Percentiles rank a stretch among this genome's conserved stretches.
These are phyloP conservation scores for Magnaporthiopsis rhizophila DNA, from an alignment of 2,329 filamentous ascomycete species.

Conservation along the genomic window DNA sequence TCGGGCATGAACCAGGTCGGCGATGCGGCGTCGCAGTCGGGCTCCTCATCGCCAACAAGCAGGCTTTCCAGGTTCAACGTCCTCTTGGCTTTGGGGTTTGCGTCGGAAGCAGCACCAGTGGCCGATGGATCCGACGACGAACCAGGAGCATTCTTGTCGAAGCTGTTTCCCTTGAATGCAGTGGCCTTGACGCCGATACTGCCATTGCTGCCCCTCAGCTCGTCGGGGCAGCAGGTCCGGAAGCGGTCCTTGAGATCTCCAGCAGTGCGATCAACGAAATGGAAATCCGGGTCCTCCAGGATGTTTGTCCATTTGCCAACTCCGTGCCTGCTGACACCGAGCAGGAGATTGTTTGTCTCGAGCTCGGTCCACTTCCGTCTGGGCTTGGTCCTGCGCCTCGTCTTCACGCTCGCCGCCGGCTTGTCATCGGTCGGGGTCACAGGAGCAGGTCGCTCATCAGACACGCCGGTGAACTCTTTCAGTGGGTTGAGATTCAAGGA, in stretches of 20 bases:
- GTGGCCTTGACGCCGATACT: slow-evolving; percentile 14
- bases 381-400: slow-evolving; percentile 47
- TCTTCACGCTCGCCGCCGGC: slow-evolving; percentile 24
- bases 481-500: slow-evolving; percentile 31
- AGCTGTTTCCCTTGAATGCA: slow-evolving; percentile 3
- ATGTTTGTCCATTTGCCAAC: slow-evolving; percentile 60
- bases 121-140: slow-evolving; percentile 7
- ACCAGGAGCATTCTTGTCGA: background rate
- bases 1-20: slow-evolving; percentile 6
- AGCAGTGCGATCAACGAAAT: slow-evolving; percentile 52
- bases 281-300: slow-evolving; percentile 51
- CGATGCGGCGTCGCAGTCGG: slow-evolving; percentile 14
- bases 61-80: slow-evolving; percentile 48
- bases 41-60: slow-evolving; percentile 38
- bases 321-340: slow-evolving; percentile 54
- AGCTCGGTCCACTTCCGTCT: slow-evolving; percentile 58
- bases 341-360: slow-evolving; percentile 53
- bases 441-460: slow-evolving; percentile 5
- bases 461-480: slow-evolving; percentile 27
- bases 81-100: slow-evolving; percentile 34
- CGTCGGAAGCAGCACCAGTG: slow-evolving; percentile 15
- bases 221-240: slow-evolving; percentile 56
- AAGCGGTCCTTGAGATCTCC: slow-evolving; percentile 60
- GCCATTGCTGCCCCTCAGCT: slow-evolving; percentile 38
- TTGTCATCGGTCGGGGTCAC: slow-evolving; percentile 24